Evolutionary conservation across 106 monocot genomes (phyloP), one percentile per base, ranked within the genome.

Genomic region (Dioscorea alata): DNA sequence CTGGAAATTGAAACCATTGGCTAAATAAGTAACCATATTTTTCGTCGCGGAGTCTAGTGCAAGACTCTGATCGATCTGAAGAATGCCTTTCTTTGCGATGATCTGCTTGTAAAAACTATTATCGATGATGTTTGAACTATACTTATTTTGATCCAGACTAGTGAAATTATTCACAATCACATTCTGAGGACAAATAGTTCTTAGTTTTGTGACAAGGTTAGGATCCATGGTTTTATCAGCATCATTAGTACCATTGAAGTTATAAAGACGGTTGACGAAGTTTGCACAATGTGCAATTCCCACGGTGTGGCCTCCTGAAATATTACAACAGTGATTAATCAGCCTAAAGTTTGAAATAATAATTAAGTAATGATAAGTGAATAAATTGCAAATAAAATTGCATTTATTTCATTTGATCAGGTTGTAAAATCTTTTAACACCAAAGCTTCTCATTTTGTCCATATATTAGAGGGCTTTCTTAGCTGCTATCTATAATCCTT

Each of bases 21-120:
- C 75, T 1, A 75, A 24, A 10, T 32, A 24, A 33, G 15, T 23
- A 10, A 75, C 75, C 0, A 33, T 60, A 4, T 35, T 48, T 52
- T 32, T 67, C 2, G 75, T 75, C 14, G 28, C 60, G 25, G 12
- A 7, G 23, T 75, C 75, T 17, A 75, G 22, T 60, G 75, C 75
- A 4, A 75, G 10, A 28, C 49, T 68, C 67, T 75, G 75, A 68
- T 75, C 75, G 24, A 75, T 75, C 75, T 67, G 28, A 4, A 75
- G 75, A 28, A 75, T 33, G 18, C 59, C 75, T 50, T 50, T 67
- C 22, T 60, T 68, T 60, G 24, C 24, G 13, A 59, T 12, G 7
- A 75, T 75, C 50, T 67, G 67, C 48, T 28, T 67, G 68, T 75
- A 75, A 32, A 23, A 75, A 42, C 59, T 75, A 22, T 75, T 68